Percentiles rank a stretch among this genome's conserved stretches.
phyloP scores from a whole-genome alignment of 1,284 basidiomycete genomes.

The Sparassis latifolia region DNA sequence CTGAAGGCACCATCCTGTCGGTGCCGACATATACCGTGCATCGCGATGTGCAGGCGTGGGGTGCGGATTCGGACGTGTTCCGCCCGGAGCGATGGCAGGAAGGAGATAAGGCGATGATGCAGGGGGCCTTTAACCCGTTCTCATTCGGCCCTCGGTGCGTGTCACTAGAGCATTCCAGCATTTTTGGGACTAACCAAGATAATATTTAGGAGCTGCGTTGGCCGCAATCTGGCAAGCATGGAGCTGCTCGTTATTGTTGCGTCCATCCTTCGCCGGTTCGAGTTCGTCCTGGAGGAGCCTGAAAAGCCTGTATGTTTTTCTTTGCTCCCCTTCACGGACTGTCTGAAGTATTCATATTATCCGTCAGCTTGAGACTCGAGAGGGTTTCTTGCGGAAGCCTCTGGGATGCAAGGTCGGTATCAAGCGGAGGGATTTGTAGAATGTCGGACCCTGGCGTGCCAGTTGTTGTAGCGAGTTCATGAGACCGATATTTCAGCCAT shows the following conservation, averaged over 20 bases:
- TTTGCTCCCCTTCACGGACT: too few species aligned
- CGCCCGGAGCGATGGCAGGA: slow-evolving; percentile 82
- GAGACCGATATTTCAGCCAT: too few species aligned
- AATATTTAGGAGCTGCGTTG: slow-evolving; percentile 56
- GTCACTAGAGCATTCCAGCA: not conserved
- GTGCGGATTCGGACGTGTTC: slow-evolving; percentile 70
- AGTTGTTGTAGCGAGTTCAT: too few species aligned
- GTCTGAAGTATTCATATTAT: not conserved
- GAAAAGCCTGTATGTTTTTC: slow-evolving; percentile 39
- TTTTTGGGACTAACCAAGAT: too few species aligned
- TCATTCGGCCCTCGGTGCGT: slow-evolving; percentile 58
- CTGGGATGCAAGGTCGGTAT: slow-evolving; percentile 61
- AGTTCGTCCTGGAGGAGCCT: slow-evolving; percentile 58
- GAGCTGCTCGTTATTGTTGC: slow-evolving; percentile 71
- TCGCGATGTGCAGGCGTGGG: slow-evolving; percentile 66
- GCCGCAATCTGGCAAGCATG: slow-evolving; percentile 69
- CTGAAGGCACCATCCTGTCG: slow-evolving; percentile 63
- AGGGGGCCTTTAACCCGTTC: slow-evolving; percentile 74
- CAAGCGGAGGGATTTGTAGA: slow-evolving; percentile 39
- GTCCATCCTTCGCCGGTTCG: slow-evolving; percentile 66
- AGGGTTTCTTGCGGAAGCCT: slow-evolving; percentile 79
- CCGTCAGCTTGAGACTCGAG: slow-evolving; percentile 54
- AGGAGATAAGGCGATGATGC: slow-evolving; percentile 47
- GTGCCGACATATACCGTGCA: slow-evolving; percentile 80
- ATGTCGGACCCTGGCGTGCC: slow-evolving; percentile 1